Evolutionary conservation across 2,329 filamentous ascomycete species (phyloP), one percentile per base, ranked within the genome.

Genomic region (Aspergillus sp.): DNA sequence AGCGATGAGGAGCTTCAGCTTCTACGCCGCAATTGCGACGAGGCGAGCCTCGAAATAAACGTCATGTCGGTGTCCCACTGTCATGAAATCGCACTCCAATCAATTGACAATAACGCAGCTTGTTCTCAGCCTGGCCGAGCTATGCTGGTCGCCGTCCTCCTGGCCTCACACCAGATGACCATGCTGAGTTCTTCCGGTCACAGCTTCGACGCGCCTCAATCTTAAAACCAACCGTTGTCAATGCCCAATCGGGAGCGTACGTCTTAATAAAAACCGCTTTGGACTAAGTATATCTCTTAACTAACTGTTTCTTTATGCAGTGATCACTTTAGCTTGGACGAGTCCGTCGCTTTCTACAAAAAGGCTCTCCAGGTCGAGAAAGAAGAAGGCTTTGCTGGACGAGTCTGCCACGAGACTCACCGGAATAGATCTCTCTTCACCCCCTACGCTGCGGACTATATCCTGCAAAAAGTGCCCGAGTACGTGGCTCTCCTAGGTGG

Each of bases 331-430:
- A 64, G 64, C 4, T 48, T 66, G 2, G 71, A 74, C 15, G 65
- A 74, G 15, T 70, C 71, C 1, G 67, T 74, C 4, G 62, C 68
- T 33, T 74, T 74, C 44, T 75, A 70, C 57, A 41, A 65, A n/a
- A 62, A 62, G 3, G 70, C 71, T 1, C 61, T 74, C 3, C 48
- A 64, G 12, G 60, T 74, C 8, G 70, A 74, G 15, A 62, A 64
- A 3, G 70, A 73, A 49, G 51, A 72, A 4, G 72, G 70, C 0
- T 60, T 74, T 1, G 33, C 61, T 2, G 73, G 70, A 3, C 63
- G 57, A 6, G 67, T 73, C 3, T 66, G 59, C 52, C 71, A 75
- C 45, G 72, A 75, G 59, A 73, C 68, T 9, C 71, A 74, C 35
- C 63, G 71, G 9, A 73, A 72, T 58, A 60, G 70, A 5, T 69